These are phyloP conservation scores for Theobroma grandiflorum DNA, from an alignment of 441 rosid species.

Conservation along the genomic window DNA sequence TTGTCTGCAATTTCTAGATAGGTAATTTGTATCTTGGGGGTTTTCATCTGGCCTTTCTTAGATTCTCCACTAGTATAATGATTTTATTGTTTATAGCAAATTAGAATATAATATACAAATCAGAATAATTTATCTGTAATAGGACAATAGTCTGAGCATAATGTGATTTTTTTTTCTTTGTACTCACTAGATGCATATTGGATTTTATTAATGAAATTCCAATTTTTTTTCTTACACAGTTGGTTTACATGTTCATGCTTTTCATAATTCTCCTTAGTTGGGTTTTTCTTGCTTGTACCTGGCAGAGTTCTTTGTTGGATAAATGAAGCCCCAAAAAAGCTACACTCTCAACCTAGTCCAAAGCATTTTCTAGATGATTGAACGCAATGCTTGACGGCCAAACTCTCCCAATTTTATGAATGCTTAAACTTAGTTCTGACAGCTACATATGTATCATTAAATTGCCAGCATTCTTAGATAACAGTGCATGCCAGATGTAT, in stretches of 20 bases:
- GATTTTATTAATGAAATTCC: neutral
- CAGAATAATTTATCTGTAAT: slow-evolving; percentile 7
- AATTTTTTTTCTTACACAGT: neutral
- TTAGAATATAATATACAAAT: neutral
- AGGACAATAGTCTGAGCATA: slow-evolving; percentile 11
- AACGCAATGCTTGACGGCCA: neutral
- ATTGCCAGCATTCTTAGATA: neutral
- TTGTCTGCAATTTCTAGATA: slow-evolving; percentile 21
- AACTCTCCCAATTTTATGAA: neutral
- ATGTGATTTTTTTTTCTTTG: neutral
- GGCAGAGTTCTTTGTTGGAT: neutral
- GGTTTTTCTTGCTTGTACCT: neutral
- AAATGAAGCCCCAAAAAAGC: neutral
- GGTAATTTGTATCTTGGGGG: neutral
- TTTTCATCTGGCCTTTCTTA: neutral
- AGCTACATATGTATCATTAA: neutral
- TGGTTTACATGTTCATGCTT: neutral
- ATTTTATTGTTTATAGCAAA: slow-evolving; percentile 16
- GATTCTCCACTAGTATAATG: slow-evolving; percentile 7
- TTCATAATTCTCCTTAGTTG: neutral
- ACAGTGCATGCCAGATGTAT: neutral
- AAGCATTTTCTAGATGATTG: neutral
- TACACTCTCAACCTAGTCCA: neutral
- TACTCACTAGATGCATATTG: slow-evolving; percentile 10
- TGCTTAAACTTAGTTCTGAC: neutral